Evolutionary conservation across 495 filamentous ascomycete species (phyloP).

Genomic region (Podospora conica): DNA sequence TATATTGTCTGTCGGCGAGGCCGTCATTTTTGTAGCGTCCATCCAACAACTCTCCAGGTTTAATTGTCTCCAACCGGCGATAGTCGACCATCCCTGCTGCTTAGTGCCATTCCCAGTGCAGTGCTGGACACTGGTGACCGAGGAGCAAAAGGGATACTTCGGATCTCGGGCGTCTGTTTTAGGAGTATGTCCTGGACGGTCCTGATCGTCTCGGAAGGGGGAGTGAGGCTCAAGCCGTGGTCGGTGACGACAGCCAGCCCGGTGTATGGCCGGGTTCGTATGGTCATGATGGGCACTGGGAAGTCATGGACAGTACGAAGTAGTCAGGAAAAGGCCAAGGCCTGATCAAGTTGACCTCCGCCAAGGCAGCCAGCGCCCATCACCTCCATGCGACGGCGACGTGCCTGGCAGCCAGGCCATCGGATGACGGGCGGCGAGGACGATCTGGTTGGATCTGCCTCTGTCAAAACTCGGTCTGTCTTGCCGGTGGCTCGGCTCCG

Average conservation of each 20-base stretch:
- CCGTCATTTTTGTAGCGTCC: not conserved
- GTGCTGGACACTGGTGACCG: not conserved
- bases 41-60: not conserved
- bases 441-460: constrained; percentile 5
- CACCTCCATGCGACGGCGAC: constrained; percentile 1
- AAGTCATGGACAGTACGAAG: too few species aligned
- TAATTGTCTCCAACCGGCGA: constrained; percentile 8
- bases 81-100: constrained; percentile 16
- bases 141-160: not conserved
- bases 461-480: constrained; percentile 6
- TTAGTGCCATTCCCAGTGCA: constrained; percentile 1
- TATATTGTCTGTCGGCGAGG: not conserved
- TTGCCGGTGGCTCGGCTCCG: constrained; percentile 7
- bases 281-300: not conserved
- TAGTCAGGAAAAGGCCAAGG: not conserved
- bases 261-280: not conserved
- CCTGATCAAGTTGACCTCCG: not conserved
- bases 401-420: not conserved
- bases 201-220: not conserved
- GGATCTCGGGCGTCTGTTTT: constrained; percentile 6
- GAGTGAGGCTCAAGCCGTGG: constrained; percentile 5
- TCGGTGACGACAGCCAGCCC: not conserved
- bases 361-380: not conserved
- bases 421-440: not conserved
- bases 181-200: not conserved